Evolutionary conservation across 768 basidiomycete genomes (phyloP).

Genomic region (Pleurotus djamor): DNA sequence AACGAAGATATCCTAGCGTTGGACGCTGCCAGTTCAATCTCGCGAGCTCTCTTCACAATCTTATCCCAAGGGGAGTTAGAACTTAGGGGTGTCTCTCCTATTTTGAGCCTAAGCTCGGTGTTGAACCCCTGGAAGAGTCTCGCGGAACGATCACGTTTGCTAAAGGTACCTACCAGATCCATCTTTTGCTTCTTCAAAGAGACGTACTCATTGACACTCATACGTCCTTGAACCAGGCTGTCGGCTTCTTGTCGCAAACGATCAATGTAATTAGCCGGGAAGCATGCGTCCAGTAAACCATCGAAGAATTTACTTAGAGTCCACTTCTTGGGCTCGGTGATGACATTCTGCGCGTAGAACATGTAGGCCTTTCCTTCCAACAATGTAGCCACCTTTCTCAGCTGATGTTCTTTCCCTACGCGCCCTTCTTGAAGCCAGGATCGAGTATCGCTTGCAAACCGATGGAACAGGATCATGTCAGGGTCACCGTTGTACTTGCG

Average conservation of each 20-base stretch:
- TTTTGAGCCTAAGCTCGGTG: slow-evolving; percentile 17
- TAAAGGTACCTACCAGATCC: slow-evolving; percentile 24
- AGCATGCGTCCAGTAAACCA: slow-evolving; percentile 33
- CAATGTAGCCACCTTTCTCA: slow-evolving; percentile 21
- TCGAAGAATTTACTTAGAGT: slow-evolving; percentile 22
- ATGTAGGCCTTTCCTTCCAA: slow-evolving; percentile 26
- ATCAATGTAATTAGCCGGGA: slow-evolving; percentile 21
- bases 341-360: slow-evolving; percentile 27
- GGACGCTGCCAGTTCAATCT: slow-evolving; percentile 22
- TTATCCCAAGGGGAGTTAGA: slow-evolving; percentile 17
- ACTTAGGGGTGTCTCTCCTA: slow-evolving; percentile 24
- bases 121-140: slow-evolving; percentile 30
- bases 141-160: slow-evolving; percentile 21
- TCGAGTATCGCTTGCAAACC: slow-evolving; percentile 21
- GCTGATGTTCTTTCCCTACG: slow-evolving; percentile 9
- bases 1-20: neutral
- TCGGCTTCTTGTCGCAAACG: slow-evolving; percentile 16
- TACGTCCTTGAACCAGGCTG: slow-evolving; percentile 17
- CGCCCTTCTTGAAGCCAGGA: slow-evolving; percentile 19
- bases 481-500: slow-evolving; percentile 21
- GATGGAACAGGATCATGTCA: slow-evolving; percentile 16
- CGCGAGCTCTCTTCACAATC: slow-evolving; percentile 22
- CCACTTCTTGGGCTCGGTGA: slow-evolving; percentile 21
- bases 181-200: slow-evolving; percentile 28
- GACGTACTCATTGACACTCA: slow-evolving; percentile 24